Base-by-base conservation (phyloP, 2,329 filamentous ascomycete genomes). In the Cladosporium sp. region DNA sequence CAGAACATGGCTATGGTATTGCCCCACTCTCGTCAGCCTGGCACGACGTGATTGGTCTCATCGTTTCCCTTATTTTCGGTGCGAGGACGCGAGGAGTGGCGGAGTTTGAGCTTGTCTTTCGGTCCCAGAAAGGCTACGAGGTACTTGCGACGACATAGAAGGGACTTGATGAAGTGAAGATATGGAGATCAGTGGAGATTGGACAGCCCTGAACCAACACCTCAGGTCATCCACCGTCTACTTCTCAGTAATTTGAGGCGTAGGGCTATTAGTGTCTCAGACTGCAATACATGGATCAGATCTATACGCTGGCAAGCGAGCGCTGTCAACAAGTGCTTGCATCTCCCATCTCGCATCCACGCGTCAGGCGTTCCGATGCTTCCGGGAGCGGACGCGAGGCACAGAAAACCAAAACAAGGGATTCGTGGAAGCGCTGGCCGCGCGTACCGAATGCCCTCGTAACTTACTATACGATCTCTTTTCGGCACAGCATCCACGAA, bases 71-170 rank as follows among this genome's bases (percentile, higher is more conserved):
- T 24, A 12, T 29, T 11, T 42, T 29, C 22, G 43, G 43, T 45
- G 38, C 32, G 39, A n/a, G 32, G 17, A 29, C 13, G 32, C 41
- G 41, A 30, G 30, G 34, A n/a, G 43, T 45, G 43, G 43, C 43
- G 32, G 32, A 45, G 43, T 20, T 27, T 45, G 43, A 45, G 43
- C 37, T 39, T 39, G 37, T 39, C 37, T 39, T 39, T 17, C 17
- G 15, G 19, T 19, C 37, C 19, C 32, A 15, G 7, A 17, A n/a
- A 17, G 32, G n/a, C 13, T 36, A 36, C 32, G 32, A n/a, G n/a
- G n/a, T n/a, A n/a, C n/a, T n/a, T n/a, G n/a, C n/a, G n/a, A n/a
- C n/a, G n/a, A n/a, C n/a, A 36, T n/a, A 17, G 15, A 17, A n/a
- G 15, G 13, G 15, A n/a, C 15, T n/a, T 8, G 8, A 15, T 36